Conservation (phyloP, 176 grass and related monocot species). For the Phyllostachys edulis region DNA sequence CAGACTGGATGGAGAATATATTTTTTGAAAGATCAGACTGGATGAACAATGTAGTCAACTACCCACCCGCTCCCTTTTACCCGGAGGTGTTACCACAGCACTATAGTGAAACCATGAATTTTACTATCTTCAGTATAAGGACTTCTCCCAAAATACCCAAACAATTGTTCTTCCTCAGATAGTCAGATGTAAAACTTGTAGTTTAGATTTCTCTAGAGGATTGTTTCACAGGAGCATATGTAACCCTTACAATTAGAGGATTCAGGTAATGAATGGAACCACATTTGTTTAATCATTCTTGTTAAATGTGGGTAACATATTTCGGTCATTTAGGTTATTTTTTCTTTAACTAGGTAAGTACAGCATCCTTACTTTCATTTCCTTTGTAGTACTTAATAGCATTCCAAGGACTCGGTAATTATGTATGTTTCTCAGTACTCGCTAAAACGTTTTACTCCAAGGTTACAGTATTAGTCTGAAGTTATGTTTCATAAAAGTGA, state of each 20-base stretch:
- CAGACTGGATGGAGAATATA: not conserved
- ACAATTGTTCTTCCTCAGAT: not conserved
- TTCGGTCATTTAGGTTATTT: conserved; percentile 6
- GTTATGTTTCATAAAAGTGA: conserved; percentile 2
- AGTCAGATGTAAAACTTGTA: not conserved
- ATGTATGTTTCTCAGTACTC: not conserved
- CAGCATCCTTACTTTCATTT: not conserved
- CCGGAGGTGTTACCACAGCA: not conserved
- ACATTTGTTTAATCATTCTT: not conserved
- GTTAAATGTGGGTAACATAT: not conserved
- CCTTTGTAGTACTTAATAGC: not conserved
- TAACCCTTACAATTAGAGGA: not conserved
- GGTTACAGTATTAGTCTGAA: not conserved
- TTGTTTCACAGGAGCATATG: not conserved
- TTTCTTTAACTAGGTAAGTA: not conserved
- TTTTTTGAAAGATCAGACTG: too few relatives aligned
- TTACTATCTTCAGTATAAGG: not conserved
- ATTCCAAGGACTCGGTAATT: not conserved
- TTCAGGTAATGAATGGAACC: not conserved
- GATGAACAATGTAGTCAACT: not conserved
- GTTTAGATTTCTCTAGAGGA: not conserved
- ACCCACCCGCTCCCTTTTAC: not conserved
- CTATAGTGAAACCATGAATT: not conserved
- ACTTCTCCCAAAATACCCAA: not conserved
- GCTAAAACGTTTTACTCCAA: conserved; percentile 6